phyloP scores from a whole-genome alignment of 2,329 filamentous ascomycete species.

The Phialophora expanda region DNA sequence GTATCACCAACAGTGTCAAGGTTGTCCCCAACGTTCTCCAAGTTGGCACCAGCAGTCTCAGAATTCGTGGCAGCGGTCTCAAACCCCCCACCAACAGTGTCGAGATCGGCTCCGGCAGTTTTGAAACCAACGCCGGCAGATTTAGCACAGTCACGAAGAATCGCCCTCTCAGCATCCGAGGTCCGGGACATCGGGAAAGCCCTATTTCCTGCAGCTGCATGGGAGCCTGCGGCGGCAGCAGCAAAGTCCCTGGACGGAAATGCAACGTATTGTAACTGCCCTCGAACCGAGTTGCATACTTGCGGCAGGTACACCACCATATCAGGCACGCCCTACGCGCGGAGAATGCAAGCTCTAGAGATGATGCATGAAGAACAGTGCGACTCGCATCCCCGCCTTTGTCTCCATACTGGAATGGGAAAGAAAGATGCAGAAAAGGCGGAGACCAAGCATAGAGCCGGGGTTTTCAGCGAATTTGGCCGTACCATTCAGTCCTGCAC shows the following conservation, averaged over 20 bases:
- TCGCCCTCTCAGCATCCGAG: background rate
- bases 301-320: background rate
- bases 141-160: background rate
- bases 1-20: background rate
- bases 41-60: background rate
- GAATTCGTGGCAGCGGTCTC: background rate
- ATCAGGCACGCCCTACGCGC: background rate
- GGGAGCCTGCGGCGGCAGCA: background rate
- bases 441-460: background rate
- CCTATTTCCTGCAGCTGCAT: background rate
- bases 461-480: background rate
- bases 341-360: constrained; percentile 1
- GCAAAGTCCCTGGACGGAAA: background rate
- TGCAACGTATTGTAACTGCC: background rate
- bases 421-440: background rate
- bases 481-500: background rate
- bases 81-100: too few relatives aligned
- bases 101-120: background rate
- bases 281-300: background rate
- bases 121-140: background rate
- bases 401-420: background rate
- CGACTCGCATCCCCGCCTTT: background rate
- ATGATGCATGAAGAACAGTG: background rate
- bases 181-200: background rate
- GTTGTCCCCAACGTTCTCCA: too few relatives aligned